These are phyloP conservation scores for Picochlorum sp. DNA, from an alignment of 139 green algal species.

Conservation along the genomic window DNA sequence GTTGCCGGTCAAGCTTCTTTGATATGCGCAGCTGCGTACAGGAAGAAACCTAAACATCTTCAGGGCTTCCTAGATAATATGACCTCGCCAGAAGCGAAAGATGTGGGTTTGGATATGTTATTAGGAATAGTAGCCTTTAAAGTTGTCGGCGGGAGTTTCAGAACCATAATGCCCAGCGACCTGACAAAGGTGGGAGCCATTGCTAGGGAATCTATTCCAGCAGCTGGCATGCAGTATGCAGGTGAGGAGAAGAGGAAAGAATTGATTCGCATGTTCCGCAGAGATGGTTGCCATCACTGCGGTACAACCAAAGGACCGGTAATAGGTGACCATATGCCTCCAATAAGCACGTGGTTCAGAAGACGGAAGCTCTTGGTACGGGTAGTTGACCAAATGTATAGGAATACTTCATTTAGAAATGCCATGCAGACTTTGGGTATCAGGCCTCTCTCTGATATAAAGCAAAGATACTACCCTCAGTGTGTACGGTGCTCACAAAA, in stretches of 20 bases:
- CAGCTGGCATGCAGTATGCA: constrained; percentile 44
- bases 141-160: constrained; percentile 51
- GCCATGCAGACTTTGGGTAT: constrained; percentile 12
- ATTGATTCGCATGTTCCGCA: constrained; percentile 37
- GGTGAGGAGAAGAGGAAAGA: constrained; percentile 20
- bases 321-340: constrained; percentile 77
- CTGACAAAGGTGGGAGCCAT: constrained; percentile 50
- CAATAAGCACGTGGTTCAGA: constrained; percentile 55
- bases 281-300: constrained; percentile 75
- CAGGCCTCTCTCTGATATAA: constrained; percentile 8
- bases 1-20: constrained; percentile 44
- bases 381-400: background rate
- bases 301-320: constrained; percentile 35
- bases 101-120: constrained; percentile 40
- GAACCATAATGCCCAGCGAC: constrained; percentile 62
- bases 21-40: constrained; percentile 4
- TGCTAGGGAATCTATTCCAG: constrained; percentile 47
- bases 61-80: constrained; percentile 8
- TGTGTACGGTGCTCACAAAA: constrained; percentile 46
- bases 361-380: background rate
- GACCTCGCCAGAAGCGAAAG: constrained; percentile 9
- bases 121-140: constrained; percentile 53
- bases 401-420: background rate
- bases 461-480: constrained; percentile 41
- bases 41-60: background rate